Evolutionary conservation across 2,329 filamentous ascomycete genomes (phyloP).

Genomic region (Microcyclospora tardicrescens): DNA sequence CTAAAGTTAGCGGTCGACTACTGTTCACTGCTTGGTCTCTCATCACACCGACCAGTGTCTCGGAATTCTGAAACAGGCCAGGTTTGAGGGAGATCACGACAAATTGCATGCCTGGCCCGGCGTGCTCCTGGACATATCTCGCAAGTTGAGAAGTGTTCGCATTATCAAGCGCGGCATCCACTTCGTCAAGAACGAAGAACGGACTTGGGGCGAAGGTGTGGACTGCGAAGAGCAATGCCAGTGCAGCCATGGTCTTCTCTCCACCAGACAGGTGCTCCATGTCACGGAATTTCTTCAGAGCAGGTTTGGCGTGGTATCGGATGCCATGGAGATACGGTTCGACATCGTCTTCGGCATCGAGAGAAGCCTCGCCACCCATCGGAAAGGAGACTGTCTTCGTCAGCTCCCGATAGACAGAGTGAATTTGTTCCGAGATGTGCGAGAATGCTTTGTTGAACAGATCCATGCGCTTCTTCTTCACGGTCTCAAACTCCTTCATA

Average conservation of each 20-base stretch:
- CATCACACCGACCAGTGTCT: constrained; percentile 91
- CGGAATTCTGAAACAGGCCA: constrained; percentile 88
- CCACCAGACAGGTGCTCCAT: constrained; percentile 97
- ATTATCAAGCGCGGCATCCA: constrained; percentile 95
- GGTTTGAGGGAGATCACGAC: constrained; percentile 96
- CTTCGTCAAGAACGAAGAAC: constrained; percentile 96
- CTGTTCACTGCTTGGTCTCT: constrained; percentile 89
- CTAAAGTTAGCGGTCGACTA: constrained; percentile 78
- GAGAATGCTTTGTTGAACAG: constrained; percentile 91
- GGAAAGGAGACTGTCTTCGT: constrained; percentile 85
- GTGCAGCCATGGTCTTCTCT: constrained; percentile 96
- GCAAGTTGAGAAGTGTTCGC: constrained; percentile 94
- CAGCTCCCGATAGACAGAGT: constrained; percentile 85
- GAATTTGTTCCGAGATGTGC: constrained; percentile 92
- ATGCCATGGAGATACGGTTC: constrained; percentile 92
- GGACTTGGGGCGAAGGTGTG: constrained; percentile 92
- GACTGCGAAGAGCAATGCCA: constrained; percentile 92
- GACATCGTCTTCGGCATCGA: constrained; percentile 92
- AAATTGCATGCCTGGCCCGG: constrained; percentile 95
- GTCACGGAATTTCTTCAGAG: constrained; percentile 93
- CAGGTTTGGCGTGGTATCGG: constrained; percentile 98
- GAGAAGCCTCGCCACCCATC: constrained; percentile 74
- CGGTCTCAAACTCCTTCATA: constrained; percentile 68
- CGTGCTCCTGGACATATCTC: constrained; percentile 89
- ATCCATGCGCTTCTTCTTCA: constrained; percentile 73